Base-by-base conservation (phyloP, 305 asterid species). In the Lippia alba region DNA sequence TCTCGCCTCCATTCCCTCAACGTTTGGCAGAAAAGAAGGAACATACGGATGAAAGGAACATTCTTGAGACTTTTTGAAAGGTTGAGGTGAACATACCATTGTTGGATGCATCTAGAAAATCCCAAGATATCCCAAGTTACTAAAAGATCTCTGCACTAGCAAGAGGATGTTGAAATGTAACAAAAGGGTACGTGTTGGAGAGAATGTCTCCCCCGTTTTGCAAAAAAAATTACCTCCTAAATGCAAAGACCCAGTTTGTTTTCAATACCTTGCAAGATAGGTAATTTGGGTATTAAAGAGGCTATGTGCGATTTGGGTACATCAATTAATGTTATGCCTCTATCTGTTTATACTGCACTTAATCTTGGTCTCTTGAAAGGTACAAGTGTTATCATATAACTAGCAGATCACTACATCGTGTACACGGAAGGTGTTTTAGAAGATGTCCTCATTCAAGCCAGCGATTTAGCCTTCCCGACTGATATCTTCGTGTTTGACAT, bases 281-380 rank as follows among this genome's bases (percentile, higher is more conserved):
- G 61, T 3, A 17, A 51, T 8, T 6, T 8, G 8, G 2, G 12
- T 12, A 50, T 34, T 9, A 7, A 8, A 15, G 54, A 10, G 11
- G 54, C 53, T 0, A 34, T 66, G 39, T 34, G 5, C 1, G 18
- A 51, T 14, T 4, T 66, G 5, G 72, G 62, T 0, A 17, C 54
- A 6, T 36, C 62, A 0, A 51, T 66, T 17, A 66, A 33, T 66
- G 14, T 51, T 6, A 66, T 54, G 72, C 53, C 33, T 15, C 0
- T n/a, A 0, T 33, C 71, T n/a, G n/a, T 51, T 4, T 33, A n/a
- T 53, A 0, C 6, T 0, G 8, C 48, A 6, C 39, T 66, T 12
- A 66, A 66, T 16, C 0, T 66, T 7, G 70, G 70, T n/a, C n/a
- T n/a, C n/a, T n/a, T n/a, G n/a, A n/a, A n/a, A n/a, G n/a, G n/a